Conservation (phyloP, 208 protist genomes). For the Novymonas esmeraldas region DNA sequence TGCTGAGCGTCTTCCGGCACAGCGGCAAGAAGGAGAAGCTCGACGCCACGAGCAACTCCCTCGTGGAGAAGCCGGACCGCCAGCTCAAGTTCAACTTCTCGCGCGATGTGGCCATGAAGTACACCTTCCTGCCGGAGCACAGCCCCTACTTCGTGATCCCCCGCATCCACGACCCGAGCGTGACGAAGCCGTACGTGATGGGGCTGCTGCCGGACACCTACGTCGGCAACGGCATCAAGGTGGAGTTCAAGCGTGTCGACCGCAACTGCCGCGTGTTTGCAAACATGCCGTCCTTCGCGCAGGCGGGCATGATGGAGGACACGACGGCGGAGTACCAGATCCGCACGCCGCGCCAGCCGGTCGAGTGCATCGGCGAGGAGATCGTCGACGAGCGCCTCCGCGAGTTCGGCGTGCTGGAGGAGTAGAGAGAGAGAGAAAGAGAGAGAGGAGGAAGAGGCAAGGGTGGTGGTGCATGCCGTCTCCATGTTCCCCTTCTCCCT, state of each 20-base stretch:
- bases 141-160: conserved; percentile 81
- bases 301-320: conserved; percentile 50
- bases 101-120: conserved; percentile 68
- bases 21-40: conserved; percentile 69
- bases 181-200: conserved; percentile 69
- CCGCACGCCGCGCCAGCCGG: conserved; percentile 66
- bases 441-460: background rate
- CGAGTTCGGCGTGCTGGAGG: conserved; percentile 62
- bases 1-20: conserved; percentile 69
- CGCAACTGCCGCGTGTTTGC: conserved; percentile 69
- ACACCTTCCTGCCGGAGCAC: conserved; percentile 69
- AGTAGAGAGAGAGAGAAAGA: conserved; percentile 15
- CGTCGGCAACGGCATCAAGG: conserved; percentile 66
- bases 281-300: conserved; percentile 76
- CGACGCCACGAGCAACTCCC: conserved; percentile 65
- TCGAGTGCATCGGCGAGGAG: conserved; percentile 51
- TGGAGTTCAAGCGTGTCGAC: conserved; percentile 74
- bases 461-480: background rate
- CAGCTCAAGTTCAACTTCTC: conserved; percentile 83
- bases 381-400: conserved; percentile 69
- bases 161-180: conserved; percentile 59
- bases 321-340: conserved; percentile 74
- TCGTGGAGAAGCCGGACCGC: conserved; percentile 70
- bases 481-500: too few species aligned
- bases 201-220: conserved; percentile 74